A percentile compares a stretch with the other conserved stretches of the same genome.
These are phyloP conservation scores for Tetragonia tetragonoides DNA, from an alignment of 148 eudicot species.

Conservation along the genomic window DNA sequence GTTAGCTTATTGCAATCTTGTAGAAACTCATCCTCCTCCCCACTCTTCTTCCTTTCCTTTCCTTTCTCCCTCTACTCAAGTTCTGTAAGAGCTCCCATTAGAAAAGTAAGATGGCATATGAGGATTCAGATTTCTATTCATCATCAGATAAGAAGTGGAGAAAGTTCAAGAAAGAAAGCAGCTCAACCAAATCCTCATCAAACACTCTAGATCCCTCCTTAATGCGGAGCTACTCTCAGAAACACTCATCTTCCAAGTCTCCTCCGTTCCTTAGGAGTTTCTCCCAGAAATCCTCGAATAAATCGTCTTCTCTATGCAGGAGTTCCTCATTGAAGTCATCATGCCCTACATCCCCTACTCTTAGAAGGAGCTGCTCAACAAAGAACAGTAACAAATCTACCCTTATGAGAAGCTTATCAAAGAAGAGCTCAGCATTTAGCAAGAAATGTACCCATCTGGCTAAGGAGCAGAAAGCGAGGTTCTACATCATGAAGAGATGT, in stretches of 20 bases:
- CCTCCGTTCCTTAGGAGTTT: constrained; percentile 33
- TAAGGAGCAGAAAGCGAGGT: constrained; percentile 80
- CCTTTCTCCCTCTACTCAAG: not conserved
- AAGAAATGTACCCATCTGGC: constrained; percentile 73
- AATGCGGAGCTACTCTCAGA: constrained; percentile 31
- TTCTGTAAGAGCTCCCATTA: too few species aligned
- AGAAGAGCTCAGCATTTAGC: constrained; percentile 64
- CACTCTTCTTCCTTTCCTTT: not conserved
- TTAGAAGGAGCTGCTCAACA: constrained; percentile 44
- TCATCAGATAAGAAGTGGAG: constrained; percentile 40
- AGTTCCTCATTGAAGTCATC: constrained; percentile 40
- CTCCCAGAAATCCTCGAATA: constrained; percentile 27
- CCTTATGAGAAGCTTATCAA: constrained; percentile 52
- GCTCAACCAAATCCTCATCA: constrained; percentile 17
- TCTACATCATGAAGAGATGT: constrained; percentile 91
- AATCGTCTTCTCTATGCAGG: constrained; percentile 23
- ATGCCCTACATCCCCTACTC: constrained; percentile 31
- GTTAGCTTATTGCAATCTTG: not conserved
- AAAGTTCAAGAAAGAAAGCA: constrained; percentile 29
- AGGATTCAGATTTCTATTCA: constrained; percentile 33
- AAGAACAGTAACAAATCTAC: constrained; percentile 33
- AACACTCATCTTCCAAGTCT: constrained; percentile 27
- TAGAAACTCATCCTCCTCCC: not conserved
- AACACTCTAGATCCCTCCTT: constrained; percentile 13
- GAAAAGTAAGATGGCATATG: constrained; percentile 25